Evolutionary conservation across 352 stramenopile genomes (phyloP).

Genomic region (Phytophthora brassicae): DNA sequence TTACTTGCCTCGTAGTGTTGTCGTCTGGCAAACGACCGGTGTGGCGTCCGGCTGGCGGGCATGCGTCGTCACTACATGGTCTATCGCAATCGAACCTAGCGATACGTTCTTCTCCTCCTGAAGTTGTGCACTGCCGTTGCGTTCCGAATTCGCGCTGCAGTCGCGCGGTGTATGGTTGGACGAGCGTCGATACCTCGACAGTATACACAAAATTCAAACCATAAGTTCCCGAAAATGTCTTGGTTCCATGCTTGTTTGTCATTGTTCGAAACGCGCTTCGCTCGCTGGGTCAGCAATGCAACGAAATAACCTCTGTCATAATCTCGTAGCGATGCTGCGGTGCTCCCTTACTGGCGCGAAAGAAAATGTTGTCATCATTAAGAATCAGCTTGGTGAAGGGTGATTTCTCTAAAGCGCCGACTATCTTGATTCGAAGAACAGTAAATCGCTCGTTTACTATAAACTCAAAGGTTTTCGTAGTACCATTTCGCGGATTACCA

Average conservation of each 20-base stretch:
- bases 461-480: neutral
- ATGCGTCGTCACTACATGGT: too few species aligned
- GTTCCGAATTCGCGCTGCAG: neutral
- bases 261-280: too few species aligned
- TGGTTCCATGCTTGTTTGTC: neutral
- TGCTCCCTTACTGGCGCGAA: neutral
- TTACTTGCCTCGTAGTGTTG: neutral
- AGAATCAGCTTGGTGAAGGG: neutral
- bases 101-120: neutral
- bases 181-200: neutral
- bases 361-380: slow-evolving; percentile 20
- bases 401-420: neutral
- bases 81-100: neutral
- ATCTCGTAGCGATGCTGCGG: neutral
- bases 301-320: neutral
- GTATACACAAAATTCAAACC: neutral
- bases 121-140: neutral
- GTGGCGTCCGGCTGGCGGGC: neutral
- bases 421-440: neutral
- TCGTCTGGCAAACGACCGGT: neutral
- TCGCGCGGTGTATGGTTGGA: neutral
- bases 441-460: neutral
- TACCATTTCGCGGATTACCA: neutral
- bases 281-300: too few species aligned
- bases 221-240: neutral